Percentiles rank a stretch among this genome's conserved stretches.
Evolutionary conservation across 2,329 filamentous ascomycete genomes (phyloP).

Genomic region (Chrysoporthe puriensis): DNA sequence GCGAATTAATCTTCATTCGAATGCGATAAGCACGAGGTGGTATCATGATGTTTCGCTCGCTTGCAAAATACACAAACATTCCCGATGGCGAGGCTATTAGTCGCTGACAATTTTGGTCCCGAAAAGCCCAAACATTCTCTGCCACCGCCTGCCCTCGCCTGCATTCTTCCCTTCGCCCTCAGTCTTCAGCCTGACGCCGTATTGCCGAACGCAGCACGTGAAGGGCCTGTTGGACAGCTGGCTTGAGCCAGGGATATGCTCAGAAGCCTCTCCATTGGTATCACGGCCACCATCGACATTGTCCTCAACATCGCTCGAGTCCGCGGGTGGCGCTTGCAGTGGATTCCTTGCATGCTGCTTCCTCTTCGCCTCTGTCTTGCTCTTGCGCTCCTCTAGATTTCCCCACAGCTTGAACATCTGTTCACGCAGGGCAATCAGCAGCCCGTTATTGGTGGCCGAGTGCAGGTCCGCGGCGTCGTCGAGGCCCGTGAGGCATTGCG

Average conservation of each 20-base stretch:
- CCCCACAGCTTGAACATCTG: constrained; percentile 84
- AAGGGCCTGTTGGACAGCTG: constrained; percentile 62
- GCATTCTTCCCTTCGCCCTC: constrained; percentile 46
- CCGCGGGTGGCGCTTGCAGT: constrained; percentile 40
- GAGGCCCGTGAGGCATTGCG: constrained; percentile 51
- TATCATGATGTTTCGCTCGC: not conserved
- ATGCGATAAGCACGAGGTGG: not conserved
- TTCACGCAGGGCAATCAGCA: constrained; percentile 63
- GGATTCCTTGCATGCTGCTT: constrained; percentile 9
- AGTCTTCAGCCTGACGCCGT: constrained; percentile 58
- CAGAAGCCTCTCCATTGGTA: constrained; percentile 26
- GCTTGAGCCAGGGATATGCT: constrained; percentile 19
- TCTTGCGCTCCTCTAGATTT: constrained; percentile 74
- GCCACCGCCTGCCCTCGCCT: constrained; percentile 56
- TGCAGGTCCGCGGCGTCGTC: constrained; percentile 62
- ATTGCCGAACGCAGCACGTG: constrained; percentile 72
- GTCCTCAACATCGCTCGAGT: constrained; percentile 44
- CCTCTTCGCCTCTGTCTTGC: constrained; percentile 37
- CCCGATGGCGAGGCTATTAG: not conserved
- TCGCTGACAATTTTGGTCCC: constrained; percentile 59
- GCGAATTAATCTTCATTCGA: not conserved
- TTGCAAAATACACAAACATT: not conserved
- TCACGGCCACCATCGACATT: constrained; percentile 27
- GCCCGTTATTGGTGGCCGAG: constrained; percentile 42
- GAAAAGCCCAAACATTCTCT: constrained; percentile 66